Base-by-base conservation (phyloP, 1,284 basidiomycete genomes). In the Ceratobasidium sp. region DNA sequence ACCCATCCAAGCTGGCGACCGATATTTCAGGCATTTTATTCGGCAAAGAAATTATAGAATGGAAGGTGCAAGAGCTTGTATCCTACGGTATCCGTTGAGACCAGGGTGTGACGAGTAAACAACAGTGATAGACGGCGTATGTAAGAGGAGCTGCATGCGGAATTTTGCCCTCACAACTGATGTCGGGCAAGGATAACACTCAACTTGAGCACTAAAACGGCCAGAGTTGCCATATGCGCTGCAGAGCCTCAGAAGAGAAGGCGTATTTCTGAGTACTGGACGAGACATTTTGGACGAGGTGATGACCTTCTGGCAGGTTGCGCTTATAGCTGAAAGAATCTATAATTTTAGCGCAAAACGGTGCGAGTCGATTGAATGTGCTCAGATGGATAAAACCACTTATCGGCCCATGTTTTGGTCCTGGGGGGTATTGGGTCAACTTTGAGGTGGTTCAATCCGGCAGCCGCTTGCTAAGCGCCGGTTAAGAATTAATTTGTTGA, bases 221-320 rank as follows among this genome's bases (percentile, higher is more conserved):
- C 59, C 34, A 7, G 34, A 22, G 15, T 40, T 34, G 25, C 59
- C 59, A n/a, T 34, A 62, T n/a, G 37, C 61, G 2, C 44, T 64
- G 61, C 61, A 64, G 15, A 64, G 2, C 54, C 17, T 56, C 9
- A n/a, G 54, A n/a, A 56, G 22, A 56, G 54, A 56, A n/a, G 25
- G 4, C 17, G 25, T 7, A 2, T 56, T n/a, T 25, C 6, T n/a
- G 4, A 25, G 11, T 11, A 25, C 4, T 8, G 11, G 9, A 25
- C 25, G 9, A 22, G 54, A 22, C 19, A 25, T 56, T 56, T 15
- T 7, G n/a, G 25, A 3, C 4, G n/a, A 56, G 54, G 54, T 56
- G 54, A 22, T 22, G 54, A n/a, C 37, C 37, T 2, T 13, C 11
- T 13, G 46, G 46, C 15, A 13, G 4, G 46, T 49, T 49, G 46